Evolutionary conservation across 2,329 filamentous ascomycete genomes (phyloP), one percentile per base, ranked within the genome.

Genomic region (Aspergillus fumigatus): DNA sequence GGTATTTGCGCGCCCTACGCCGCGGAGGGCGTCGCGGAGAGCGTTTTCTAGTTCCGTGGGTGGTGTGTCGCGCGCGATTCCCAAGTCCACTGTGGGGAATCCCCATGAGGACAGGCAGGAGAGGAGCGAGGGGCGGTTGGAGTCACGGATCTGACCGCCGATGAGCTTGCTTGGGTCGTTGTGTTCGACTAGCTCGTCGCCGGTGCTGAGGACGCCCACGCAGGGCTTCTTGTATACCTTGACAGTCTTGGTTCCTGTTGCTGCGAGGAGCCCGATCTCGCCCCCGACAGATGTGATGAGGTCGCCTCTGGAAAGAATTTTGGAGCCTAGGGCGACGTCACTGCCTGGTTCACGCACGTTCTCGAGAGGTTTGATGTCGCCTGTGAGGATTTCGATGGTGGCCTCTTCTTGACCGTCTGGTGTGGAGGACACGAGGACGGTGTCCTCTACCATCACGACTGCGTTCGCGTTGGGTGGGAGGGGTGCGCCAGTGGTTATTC

Each of bases 391-490:
- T 70, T 96, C 90, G 2, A 99, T 84, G 59, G 92, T 88, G 50
- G 87, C 87, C 73, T 99, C 94, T 75, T 99, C 94, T 51, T 81
- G 81, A 0, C 87, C 89, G 64, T 96, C 90, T 0, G 89, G 86
- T 0, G 91, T 94, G 73, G 84, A 85, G 1, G 84, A 86, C 58
- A 83, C 85, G 4, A 99, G 79, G 0, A 87, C 76, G 0, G 94
- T 99, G 68, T 97, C 94, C 75, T 99, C 94, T 0, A 99, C 94
- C 91, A 95, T 97, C 49, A 97, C 88, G 4, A 99, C 92, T 0
- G 93, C 88, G 26, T 90, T 96, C 1, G 94, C 91, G 0, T 92
- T 91, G 0, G 87, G 86, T 1, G 94, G 94, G 0, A 99, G 77
- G 10, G 94, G 93, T 5, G 94, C 94, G 0, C 94, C 94, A 0